Evolutionary conservation across 495 filamentous ascomycete genomes (phyloP), one percentile per base, ranked within the genome.

Genomic region (Penicillium cataractarum): DNA sequence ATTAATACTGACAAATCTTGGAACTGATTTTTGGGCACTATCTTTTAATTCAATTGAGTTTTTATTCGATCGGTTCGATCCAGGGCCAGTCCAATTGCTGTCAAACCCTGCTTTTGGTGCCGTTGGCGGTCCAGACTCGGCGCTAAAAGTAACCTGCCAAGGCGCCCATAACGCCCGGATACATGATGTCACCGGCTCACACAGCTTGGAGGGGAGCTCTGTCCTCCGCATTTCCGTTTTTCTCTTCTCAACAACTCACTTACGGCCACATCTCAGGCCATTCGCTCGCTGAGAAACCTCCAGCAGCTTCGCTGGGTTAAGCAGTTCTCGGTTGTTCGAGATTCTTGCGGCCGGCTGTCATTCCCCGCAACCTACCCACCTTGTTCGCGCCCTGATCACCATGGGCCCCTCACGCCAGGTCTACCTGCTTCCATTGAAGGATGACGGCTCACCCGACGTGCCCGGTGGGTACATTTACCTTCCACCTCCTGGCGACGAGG

Each of bases 391-490:
- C 6, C 27, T 55, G 52, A 51, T 60, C 40, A 64, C 54, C 55
- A 80, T 79, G 76, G 50, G 64, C 58, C 49, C 68, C 62, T 60
- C 72, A 29, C 70, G 68, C 26, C 73, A 91, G 74, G 85, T 97
- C 58, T 95, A 97, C 76, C 78, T 95, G 65, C 83, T 99, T 55
- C 90, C 90, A 54, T 84, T 99, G 73, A 93, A 89, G 70, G 95
- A 99, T 74, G 84, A 90, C 77, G 96, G 96, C 67, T 89, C 93
- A 63, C 96, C 96, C 39, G 90, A 95, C 78, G 87, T 99, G 39
- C 80, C 90, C 3, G 92, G 92, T 61, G 90, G 88, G 49, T 97
- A 96, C 78, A 92, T 97, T 64, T 96, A 97, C 74, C 81, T 99
- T 3, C 89, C 92, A 1, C 87, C 96, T 27, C 90, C 89, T 49